Evolutionary conservation across 805 yeast species (phyloP), one percentile per base, ranked within the genome.

Genomic region (Myxozyma monticola): DNA sequence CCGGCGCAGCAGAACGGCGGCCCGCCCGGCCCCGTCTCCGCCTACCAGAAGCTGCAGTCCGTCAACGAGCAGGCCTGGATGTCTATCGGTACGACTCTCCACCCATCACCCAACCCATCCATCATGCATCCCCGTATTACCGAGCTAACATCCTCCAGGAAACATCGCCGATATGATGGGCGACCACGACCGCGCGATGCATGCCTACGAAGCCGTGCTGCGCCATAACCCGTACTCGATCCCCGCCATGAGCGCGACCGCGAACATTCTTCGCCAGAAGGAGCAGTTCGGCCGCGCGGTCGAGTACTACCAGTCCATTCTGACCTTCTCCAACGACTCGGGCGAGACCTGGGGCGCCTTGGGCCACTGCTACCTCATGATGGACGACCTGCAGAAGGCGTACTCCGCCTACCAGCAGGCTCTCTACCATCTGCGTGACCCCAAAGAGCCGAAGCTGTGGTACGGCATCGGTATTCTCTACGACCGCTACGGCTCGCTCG

Each of bases 361-460:
- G 24, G 96, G 99, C 45, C 98, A 93, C 71, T 93, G 99, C 72
- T 93, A 89, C 66, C 73, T 93, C 61, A 93, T 93, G 96, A 74
- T 90, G 67, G 99, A 93, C 68, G 99, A 93, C 64, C 76, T 93
- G 54, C 96, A 88, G 68, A 80, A 96, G 62, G 97, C 97, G 6
- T 93, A 93, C 67, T 85, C 90, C 38, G 96, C 98, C 2, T 93
- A 93, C 71, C 99, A 93, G 72, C 90, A 95, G 65, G 98, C 98
- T 2, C 74, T 93, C 42, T 85, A 87, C 68, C 93, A 88, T 67
- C 72, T 90, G 65, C 88, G 86, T 57, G 91, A 93, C 64, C 95
- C 96, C 40, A 88, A 88, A 60, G 97, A 90, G 47, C 98, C 98
- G 49, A 89, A 89, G 66, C 78, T 93, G 60, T 93, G 99, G 99